Base-by-base conservation (phyloP, 805 yeast genomes). In the Spathaspora hagerdaliae region DNA sequence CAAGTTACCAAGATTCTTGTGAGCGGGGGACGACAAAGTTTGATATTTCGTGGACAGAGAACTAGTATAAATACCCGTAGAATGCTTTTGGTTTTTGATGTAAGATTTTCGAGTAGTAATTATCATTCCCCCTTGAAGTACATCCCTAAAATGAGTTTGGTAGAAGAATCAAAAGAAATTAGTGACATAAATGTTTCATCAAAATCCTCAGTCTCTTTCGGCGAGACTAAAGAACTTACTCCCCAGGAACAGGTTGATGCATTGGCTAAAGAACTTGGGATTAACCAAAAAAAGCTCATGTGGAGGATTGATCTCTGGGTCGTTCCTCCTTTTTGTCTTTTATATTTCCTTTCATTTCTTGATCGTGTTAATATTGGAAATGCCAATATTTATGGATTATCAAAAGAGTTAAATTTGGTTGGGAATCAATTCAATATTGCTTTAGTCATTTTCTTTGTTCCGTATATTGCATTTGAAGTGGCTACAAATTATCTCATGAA, bases 291-390 rank as follows among this genome's bases (percentile, higher is more conserved):
- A 36, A 74, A 67, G 52, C 63, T 86, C 26, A 77, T 79, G 79
- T 67, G 79, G 74, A 85, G 84, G 55, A 69, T 83, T 29, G 92
- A 86, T 56, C 43, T 79, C 0, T 78, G 87, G 48, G 81, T 87
- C 34, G 82, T 86, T 27, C 89, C 91, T 5, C 82, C 89, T 12
- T 83, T 87, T 51, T 80, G 89, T 57, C 56, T 85, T 27, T 69
- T 87, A 37, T 87, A 87, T 57, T 79, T 87, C 61, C 73, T 87
- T 49, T 83, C 92, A 1, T 87, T 87, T 58, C 66, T 87, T 57
- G 95, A 87, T 61, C 73, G 95, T 61, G 91, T 87, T 47, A 87
- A 87, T 61, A 85, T 87, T 50, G 81, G 91, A 27, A 87, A 87
- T 62, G 95, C 96, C 6, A 80, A 81, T 48, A 76, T 83, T 44